Evolutionary conservation across 805 yeast species (phyloP).

Genomic region (Peterozyma toletana): DNA sequence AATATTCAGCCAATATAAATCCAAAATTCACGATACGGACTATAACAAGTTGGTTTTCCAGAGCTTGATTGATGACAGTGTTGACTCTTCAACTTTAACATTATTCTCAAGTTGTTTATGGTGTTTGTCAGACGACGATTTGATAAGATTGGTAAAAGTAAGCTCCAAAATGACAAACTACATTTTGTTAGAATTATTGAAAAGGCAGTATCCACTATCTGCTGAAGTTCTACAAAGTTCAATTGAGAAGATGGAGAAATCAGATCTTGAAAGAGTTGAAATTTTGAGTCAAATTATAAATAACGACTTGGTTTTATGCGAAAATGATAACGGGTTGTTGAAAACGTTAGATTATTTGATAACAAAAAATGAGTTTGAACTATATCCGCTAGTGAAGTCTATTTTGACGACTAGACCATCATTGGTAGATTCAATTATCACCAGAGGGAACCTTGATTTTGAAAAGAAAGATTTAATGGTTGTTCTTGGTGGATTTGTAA

Average conservation of each 20-base stretch:
- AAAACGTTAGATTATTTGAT: not conserved
- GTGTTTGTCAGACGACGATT: slow-evolving; percentile 17
- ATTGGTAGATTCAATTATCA: too few relatives aligned
- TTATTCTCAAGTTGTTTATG: slow-evolving; percentile 18
- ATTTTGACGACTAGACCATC: not conserved
- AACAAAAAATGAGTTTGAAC: not conserved
- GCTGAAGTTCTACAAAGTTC: too few relatives aligned
- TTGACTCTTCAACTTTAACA: not conserved
- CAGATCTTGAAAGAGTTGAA: too few relatives aligned
- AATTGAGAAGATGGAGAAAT: too few relatives aligned
- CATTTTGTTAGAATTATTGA: too few relatives aligned
- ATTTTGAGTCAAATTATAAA: not conserved
- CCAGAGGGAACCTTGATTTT: not conserved
- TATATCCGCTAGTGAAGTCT: slow-evolving; percentile 1
- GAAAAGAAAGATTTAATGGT: not conserved
- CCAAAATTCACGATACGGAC: not conserved
- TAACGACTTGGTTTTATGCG: not conserved
- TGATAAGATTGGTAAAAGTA: not conserved
- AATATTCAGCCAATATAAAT: slow-evolving; percentile 24
- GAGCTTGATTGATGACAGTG: too few relatives aligned
- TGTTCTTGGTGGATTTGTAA: not conserved
- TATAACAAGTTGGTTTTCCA: too few relatives aligned
- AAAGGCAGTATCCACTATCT: too few relatives aligned
- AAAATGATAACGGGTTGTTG: not conserved
- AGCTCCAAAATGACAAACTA: not conserved